Percentiles rank a stretch among this genome's conserved stretches.
phyloP scores from a whole-genome alignment of 1,284 basidiomycete genomes.

The Austroboletus rostrupii region DNA sequence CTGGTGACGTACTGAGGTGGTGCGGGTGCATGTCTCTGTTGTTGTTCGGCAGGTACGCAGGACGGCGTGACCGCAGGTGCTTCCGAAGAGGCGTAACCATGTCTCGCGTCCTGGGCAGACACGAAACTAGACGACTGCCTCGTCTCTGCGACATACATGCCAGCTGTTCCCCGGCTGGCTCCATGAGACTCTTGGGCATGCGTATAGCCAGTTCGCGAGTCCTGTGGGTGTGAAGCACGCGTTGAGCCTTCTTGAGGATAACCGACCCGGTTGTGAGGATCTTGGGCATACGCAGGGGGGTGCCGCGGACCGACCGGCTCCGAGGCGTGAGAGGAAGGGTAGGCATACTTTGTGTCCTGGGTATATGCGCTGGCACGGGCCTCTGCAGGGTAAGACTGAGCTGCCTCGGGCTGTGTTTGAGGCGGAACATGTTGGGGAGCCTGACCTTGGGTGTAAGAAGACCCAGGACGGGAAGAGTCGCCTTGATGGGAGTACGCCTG shows the following conservation, averaged over 20 bases:
- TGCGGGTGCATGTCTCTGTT: constrained; percentile 12
- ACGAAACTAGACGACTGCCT: constrained; percentile 22
- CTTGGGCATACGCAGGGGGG: constrained; percentile 13
- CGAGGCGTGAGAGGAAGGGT: constrained; percentile 18
- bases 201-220: constrained; percentile 18
- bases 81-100: constrained; percentile 20
- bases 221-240: constrained; percentile 18
- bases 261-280: constrained; percentile 11
- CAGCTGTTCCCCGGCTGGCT: constrained; percentile 2
- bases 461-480: constrained; percentile 20
- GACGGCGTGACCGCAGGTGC: constrained; percentile 12
- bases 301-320: constrained; percentile 17
- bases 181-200: constrained; percentile 22
- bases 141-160: constrained; percentile 18
- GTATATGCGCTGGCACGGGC: constrained; percentile 22
- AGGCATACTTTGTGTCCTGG: constrained; percentile 24
- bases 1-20: constrained; percentile 19
- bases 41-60: constrained; percentile 22
- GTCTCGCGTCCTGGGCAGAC: constrained; percentile 21
- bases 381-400: constrained; percentile 20
- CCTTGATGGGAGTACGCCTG: constrained; percentile 19
- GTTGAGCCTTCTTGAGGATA: constrained; percentile 19
- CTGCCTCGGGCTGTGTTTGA: constrained; percentile 17
- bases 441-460: constrained; percentile 22
- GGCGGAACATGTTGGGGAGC: constrained; percentile 10